Percentiles rank a stretch among this genome's conserved stretches.
Evolutionary conservation across 495 filamentous ascomycete genomes (phyloP).

Genomic region (Pyronema domesticum): DNA sequence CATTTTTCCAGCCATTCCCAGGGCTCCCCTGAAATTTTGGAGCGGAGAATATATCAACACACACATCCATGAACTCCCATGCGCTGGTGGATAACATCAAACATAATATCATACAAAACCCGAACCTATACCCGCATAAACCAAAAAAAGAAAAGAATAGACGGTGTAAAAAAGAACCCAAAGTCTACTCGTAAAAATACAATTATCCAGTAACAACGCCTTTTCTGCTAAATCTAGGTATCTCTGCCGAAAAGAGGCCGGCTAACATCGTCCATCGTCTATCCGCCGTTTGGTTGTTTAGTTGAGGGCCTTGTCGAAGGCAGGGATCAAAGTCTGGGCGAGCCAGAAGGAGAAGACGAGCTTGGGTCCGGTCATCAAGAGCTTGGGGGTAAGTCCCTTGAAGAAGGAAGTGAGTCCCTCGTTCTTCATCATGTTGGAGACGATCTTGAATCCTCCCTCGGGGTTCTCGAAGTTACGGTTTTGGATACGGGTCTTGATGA

Average conservation of each 20-base stretch:
- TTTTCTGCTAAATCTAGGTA: neutral
- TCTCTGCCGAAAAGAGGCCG: neutral
- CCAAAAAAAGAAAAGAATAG: neutral
- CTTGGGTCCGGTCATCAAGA: slow-evolving; percentile 97
- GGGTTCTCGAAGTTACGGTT: slow-evolving; percentile 98
- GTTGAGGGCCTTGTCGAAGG: slow-evolving; percentile 17
- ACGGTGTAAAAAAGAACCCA: neutral
- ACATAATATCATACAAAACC: neutral
- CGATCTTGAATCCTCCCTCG: slow-evolving; percentile 78
- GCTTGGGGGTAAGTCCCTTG: slow-evolving; percentile 92
- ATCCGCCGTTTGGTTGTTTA: neutral
- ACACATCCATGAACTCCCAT: neutral
- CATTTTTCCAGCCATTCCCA: too few species aligned
- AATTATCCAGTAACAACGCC: neutral
- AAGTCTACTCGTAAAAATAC: neutral
- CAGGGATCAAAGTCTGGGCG: slow-evolving; percentile 24
- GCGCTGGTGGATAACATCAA: neutral
- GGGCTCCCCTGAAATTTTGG: neutral
- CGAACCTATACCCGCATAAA: neutral
- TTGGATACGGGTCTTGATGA: slow-evolving; percentile 98
- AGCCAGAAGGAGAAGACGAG: slow-evolving; percentile 99
- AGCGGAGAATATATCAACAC: neutral
- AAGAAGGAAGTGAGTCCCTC: slow-evolving; percentile 82
- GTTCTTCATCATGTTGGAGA: slow-evolving; percentile 74
- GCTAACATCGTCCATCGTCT: neutral